Percentiles rank a stretch among this genome's conserved stretches.
Evolutionary conservation across 345 rosid species (phyloP).

Genomic region (Iberis pinnata): DNA sequence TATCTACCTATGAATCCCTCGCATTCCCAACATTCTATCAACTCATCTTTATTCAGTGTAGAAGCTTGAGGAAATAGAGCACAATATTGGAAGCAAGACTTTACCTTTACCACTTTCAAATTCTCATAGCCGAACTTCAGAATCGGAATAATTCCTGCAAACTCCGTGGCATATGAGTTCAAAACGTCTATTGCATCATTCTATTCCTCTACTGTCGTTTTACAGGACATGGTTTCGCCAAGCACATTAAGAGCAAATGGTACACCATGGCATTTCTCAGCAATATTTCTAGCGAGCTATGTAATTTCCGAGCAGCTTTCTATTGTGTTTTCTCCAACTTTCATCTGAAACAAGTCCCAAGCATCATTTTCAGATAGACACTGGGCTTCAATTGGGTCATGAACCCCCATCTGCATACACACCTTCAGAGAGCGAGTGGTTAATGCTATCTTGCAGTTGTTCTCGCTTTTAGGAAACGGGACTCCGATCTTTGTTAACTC

Average conservation of each 20-base stretch:
- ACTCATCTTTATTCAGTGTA: too few relatives aligned
- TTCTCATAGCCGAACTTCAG: background rate
- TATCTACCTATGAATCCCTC: too few relatives aligned
- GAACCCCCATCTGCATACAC: background rate
- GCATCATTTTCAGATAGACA: background rate
- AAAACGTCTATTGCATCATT: background rate
- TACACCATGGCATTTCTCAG: background rate
- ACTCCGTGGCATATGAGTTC: background rate
- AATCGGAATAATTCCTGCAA: background rate
- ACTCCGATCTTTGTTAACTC: background rate
- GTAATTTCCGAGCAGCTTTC: background rate
- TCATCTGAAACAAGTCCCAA: background rate
- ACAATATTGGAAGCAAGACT: background rate
- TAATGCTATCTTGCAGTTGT: background rate
- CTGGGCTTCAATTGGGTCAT: background rate
- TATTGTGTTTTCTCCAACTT: background rate
- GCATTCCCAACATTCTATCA: too few relatives aligned
- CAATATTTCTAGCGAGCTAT: background rate
- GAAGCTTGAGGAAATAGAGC: too few relatives aligned
- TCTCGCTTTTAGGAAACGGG: background rate
- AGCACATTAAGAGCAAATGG: background rate
- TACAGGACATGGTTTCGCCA: background rate
- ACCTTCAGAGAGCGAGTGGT: background rate
- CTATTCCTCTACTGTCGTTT: background rate
- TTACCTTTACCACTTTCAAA: background rate